Evolutionary conservation across 2,329 filamentous ascomycete species (phyloP), one percentile per base, ranked within the genome.

Genomic region (Aureobasidium uvarum): DNA sequence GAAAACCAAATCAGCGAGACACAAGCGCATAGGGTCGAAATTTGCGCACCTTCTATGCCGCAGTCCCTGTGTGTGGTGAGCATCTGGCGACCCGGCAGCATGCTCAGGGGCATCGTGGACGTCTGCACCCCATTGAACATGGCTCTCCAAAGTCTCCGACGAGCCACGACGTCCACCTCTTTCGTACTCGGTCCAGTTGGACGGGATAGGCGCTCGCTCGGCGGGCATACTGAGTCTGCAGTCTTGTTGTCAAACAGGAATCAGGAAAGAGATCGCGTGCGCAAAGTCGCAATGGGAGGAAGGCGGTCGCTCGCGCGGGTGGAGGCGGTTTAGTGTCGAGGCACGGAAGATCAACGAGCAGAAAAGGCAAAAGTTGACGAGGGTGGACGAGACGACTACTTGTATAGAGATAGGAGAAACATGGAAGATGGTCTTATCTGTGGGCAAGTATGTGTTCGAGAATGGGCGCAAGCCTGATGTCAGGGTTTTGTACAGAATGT

Each of bases 121-220:
- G 31, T 65, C 63, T 50, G 51, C 63, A 31, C 63, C 63, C 63
- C 63, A 65, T 28, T 65, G 63, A 16, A 65, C 43, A 43, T 59
- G 63, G 25, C 52, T 59, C 33, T 65, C 51, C 43, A 65, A 20
- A 51, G 63, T 65, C 63, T 65, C 78, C 23, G 78, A 71, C 0
- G 80, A 81, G 41, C 74, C 76, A 60, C 76, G 70, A 62, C 77
- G 75, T 52, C 72, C 76, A 66, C 76, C 76, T 18, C 70, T 70
- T 62, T 81, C 79, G 70, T 81, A 81, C 62, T 77, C 76, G 66
- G 76, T 73, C 80, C 80, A 82, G 38, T 74, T 78, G 36, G 79
- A 71, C n/a, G 80, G 80, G 70, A 76, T 66, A 3, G 71, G 71
- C 52, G 70, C 70, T 63, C 71, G 64, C 20, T 41, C 51, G 23